Conservation (phyloP, 2,329 filamentous ascomycete species). For the Aspergillus jensenii region DNA sequence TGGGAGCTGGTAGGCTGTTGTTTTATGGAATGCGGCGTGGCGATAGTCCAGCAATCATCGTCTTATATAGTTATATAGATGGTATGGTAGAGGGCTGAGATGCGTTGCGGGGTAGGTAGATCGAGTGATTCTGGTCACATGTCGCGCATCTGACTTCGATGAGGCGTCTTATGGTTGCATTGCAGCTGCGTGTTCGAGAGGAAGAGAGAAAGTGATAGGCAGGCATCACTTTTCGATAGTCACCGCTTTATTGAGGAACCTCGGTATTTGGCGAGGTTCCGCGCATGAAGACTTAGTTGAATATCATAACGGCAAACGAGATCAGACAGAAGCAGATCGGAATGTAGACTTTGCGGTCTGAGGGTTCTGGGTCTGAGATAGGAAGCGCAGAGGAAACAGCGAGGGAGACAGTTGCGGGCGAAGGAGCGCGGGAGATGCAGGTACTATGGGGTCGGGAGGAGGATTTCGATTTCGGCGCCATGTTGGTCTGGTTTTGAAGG, state of each 20-base stretch:
- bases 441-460: conserved; percentile 12
- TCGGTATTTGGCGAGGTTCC: not conserved
- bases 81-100: not conserved
- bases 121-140: not conserved
- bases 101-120: not conserved
- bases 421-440: conserved; percentile 13
- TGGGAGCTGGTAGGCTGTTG: not conserved
- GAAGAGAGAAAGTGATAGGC: not conserved
- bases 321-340: conserved; percentile 38
- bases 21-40: not conserved
- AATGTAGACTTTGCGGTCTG: conserved; percentile 36
- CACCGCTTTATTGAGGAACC: not conserved
- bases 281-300: conserved; percentile 23
- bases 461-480: conserved; percentile 19
- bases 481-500: conserved; percentile 7
- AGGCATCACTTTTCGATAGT: not conserved
- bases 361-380: conserved; percentile 23
- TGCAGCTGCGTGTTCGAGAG: not conserved
- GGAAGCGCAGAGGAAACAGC: conserved; percentile 4
- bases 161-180: too few species aligned
- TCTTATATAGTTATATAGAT: not conserved
- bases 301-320: conserved; percentile 39
- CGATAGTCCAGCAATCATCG: not conserved
- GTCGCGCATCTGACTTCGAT: not conserved
- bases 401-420: conserved; percentile 9